Evolutionary conservation across 495 filamentous ascomycete species (phyloP), one percentile per base, ranked within the genome.

Genomic region (Cetradonia linearis): DNA sequence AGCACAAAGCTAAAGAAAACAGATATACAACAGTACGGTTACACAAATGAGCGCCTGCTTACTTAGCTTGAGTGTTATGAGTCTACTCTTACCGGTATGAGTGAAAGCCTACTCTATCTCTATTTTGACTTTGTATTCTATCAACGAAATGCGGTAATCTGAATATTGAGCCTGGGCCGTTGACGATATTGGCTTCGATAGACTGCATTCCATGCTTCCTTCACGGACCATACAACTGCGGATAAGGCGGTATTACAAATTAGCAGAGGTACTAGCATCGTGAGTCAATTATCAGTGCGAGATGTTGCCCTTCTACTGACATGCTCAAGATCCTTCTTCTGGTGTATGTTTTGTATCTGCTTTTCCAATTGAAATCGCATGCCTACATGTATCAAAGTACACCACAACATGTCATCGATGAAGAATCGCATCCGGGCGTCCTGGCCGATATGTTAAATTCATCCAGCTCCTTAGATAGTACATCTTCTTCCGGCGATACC

Each of bases 21-120:
- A 91, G 83, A 84, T 95, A 62, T 96, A 96, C 74, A 96, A 96
- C 72, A 93, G 83, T 72, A 94, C 88, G 28, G 87, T 94, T 53
- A 95, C 90, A 3, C 89, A 95, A 72, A 96, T 93, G 87, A 95
- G 90, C 67, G 89, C 91, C 31, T 94, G 88, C 73, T 76, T 96
- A 50, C 82, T 96, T 62, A 91, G 88, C 75, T 74, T 96, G 71
- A 89, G 86, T 68, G 91, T 95, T 23, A 89, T 86, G 69, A 94
- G 89, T 73, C 76, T 96, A 5, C 73, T 94, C 2, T 71, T 94
- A 8, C 88, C 88, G 20, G 83, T 85, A 70, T 63, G 77, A 71
- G 5, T 20, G 6, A 8, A 44, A 20, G 5, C 28, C 25, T 55
- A 46, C 40, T 50, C n/a, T 54, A 59, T 23, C 16, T 7, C 14